Base-by-base conservation (phyloP, 768 basidiomycete genomes). In the Pleurotus tuber-regium region DNA sequence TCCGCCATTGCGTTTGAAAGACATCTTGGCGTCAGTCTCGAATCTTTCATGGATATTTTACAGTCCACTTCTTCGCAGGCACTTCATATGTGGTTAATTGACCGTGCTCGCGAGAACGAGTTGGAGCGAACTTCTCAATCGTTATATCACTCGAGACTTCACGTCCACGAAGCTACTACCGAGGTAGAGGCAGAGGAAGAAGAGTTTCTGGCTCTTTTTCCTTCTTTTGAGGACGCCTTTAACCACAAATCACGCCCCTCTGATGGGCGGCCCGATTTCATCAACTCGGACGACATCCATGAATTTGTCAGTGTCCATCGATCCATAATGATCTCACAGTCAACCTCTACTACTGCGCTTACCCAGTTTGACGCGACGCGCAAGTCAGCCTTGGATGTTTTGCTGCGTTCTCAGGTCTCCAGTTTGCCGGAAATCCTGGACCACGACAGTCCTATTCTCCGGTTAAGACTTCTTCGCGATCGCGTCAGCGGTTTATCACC, bases 151-250 rank as follows among this genome's bases (percentile, higher is more conserved):
- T 74, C 74, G 41, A 81, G 77, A 31, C 74, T 75, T 36, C 62
- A 76, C 21, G 74, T 81, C 11, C 68, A 88, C 41, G 70, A 77
- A 24, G 76, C 75, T 24, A 65, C 76, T 8, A 78, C 76, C 10
- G 94, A 95, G 53, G 81, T 80, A 4, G 88, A 92, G 59, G 62
- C 79, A 30, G 92, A 97, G 62, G 89, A 89, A 64, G 75, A 76
- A 55, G 97, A 98, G 58, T 92, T 98, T 60, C 68, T 84, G 39
- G 70, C 80, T 4, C 65, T 98, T 24, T 99, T 99, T 67, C 97
- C 97, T 10, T 82, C 83, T 9, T 96, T 84, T 58, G 88, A 87
- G 26, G 79, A 87, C 50, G 73, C 66, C 21, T 64, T 84, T 12
- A 71, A 77, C 28, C 57, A 67, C n/a, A 59, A 61, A 18, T 40